Percentiles rank a stretch among this genome's conserved stretches.
phyloP scores from a whole-genome alignment of 345 rosid species.

The Lepidium sativum region DNA sequence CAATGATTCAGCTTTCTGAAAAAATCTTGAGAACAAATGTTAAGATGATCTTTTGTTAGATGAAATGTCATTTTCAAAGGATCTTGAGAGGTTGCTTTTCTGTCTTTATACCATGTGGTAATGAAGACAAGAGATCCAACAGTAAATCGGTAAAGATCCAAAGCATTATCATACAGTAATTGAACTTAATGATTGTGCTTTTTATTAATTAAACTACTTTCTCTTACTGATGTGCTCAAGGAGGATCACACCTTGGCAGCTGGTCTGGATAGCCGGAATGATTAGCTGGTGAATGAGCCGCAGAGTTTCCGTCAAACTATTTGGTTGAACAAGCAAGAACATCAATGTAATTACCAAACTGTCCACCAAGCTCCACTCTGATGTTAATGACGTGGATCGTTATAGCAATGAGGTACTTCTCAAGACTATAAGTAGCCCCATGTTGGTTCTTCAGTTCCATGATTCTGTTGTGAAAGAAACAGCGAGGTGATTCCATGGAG shows the following conservation, averaged over 20 bases:
- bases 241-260: conserved; percentile 77
- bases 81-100: conserved; percentile 13
- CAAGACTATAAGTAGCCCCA: conserved; percentile 80
- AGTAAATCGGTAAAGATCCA: not conserved
- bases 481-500: no score
- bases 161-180: not conserved
- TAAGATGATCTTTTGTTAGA: conserved; percentile 23
- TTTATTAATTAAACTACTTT: conserved; percentile 1
- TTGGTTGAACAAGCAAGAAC: conserved; percentile 84
- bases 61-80: conserved; percentile 23
- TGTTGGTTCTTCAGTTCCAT: conserved; percentile 71
- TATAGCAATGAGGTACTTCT: conserved; percentile 70
- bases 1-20: conserved; percentile 29
- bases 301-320: conserved; percentile 85
- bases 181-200: conserved; percentile 7
- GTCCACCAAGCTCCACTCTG: conserved; percentile 93
- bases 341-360: conserved; percentile 74
- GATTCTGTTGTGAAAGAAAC: conserved; percentile 67
- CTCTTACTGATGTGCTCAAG: conserved; percentile 45
- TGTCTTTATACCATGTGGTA: conserved; percentile 5
- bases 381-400: conserved; percentile 67
- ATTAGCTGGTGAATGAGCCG: conserved; percentile 68
- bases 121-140: not conserved
- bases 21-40: conserved; percentile 12
- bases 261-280: conserved; percentile 73